phyloP scores from a whole-genome alignment of 805 yeast species.

The Candida incommunis region DNA sequence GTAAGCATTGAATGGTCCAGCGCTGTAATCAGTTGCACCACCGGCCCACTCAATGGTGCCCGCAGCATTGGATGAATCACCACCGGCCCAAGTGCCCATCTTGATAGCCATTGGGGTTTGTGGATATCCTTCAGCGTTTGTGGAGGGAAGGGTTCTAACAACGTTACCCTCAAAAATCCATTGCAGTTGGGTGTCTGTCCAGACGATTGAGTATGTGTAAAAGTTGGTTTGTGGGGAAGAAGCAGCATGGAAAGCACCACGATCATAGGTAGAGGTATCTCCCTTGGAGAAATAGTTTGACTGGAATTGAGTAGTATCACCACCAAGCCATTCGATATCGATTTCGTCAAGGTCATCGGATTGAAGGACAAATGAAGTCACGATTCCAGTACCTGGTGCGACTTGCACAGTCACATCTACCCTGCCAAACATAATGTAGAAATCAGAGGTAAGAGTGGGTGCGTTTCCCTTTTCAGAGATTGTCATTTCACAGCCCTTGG shows the following conservation, averaged over 20 bases:
- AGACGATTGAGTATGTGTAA: slow-evolving; percentile 75
- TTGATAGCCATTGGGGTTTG: slow-evolving; percentile 79
- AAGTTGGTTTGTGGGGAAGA: slow-evolving; percentile 39
- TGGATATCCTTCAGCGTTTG: slow-evolving; percentile 59
- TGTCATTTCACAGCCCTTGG: slow-evolving; percentile 47
- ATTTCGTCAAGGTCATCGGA: slow-evolving; percentile 81
- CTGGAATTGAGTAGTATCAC: slow-evolving; percentile 61
- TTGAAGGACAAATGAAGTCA: slow-evolving; percentile 70
- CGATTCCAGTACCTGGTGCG: slow-evolving; percentile 65
- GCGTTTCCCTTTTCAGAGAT: slow-evolving; percentile 52
- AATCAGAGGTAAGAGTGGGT: slow-evolving; percentile 64
- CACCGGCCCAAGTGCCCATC: slow-evolving; percentile 40
- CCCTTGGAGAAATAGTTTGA: slow-evolving; percentile 70
- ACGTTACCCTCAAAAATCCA: slow-evolving; percentile 64
- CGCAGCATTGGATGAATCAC: slow-evolving; percentile 30
- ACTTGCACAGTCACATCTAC: slow-evolving; percentile 60
- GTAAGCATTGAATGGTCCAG: slow-evolving; percentile 40
- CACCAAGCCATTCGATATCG: slow-evolving; percentile 79
- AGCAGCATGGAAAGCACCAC: slow-evolving; percentile 61
- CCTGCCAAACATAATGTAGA: slow-evolving; percentile 81
- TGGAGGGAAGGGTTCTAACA: slow-evolving; percentile 47
- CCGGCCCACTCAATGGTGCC: slow-evolving; percentile 72
- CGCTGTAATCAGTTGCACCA: slow-evolving; percentile 36
- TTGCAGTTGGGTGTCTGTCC: slow-evolving; percentile 51
- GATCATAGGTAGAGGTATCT: slow-evolving; percentile 56